Base-by-base conservation (phyloP, 352 stramenopile genomes). In the Globisporangium acanthophoron region DNA sequence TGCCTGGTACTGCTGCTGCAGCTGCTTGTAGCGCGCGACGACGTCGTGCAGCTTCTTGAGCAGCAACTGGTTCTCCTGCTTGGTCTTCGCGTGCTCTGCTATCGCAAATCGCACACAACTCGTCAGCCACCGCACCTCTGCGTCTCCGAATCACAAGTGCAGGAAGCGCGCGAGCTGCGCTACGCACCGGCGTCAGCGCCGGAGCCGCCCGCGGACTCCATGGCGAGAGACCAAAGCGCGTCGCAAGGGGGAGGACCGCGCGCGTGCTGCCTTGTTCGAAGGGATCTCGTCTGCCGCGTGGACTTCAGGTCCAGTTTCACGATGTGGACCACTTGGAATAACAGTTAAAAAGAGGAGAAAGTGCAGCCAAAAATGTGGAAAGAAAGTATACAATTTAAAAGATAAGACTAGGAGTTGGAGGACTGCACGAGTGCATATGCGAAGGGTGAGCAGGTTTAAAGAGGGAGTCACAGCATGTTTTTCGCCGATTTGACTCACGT, bases 41-140 rank as follows among this genome's bases (percentile, higher is more conserved):
- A 85, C 72, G 52, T 82, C 74, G 47, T 82, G 72, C 50, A 85
- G 69, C 44, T 85, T 85, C 53, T 73, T 70, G 40, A 80, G 55
- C 67, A 85, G 61, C 55, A 74, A 43, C 66, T 85, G 70, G 58
- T 85, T 85, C 57, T 85, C 74, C 40, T 78, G 67, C 58, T 80
- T 76, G 59, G 75, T 74, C 49, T 79, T 76, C 15, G 69, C 50
- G 41, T 62, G 62, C 13, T 67, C 66, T 49, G 46, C 47, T 51
- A 55, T 15, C 33, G 13, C 13, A 1, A 45, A 16, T 58, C 12
- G 47, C 12, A 37, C 16, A 50, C 21, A 48, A 5, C n/a, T 13
- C 5, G 43, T 48, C 43, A 48, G 43, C 8, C 8, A 21, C 41
- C 6, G 41, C 41, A 16, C 15, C 16, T 7, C 8, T 8, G 5